Conservation (phyloP, 176 grass and related monocot species). For the Ensete glaucum region DNA sequence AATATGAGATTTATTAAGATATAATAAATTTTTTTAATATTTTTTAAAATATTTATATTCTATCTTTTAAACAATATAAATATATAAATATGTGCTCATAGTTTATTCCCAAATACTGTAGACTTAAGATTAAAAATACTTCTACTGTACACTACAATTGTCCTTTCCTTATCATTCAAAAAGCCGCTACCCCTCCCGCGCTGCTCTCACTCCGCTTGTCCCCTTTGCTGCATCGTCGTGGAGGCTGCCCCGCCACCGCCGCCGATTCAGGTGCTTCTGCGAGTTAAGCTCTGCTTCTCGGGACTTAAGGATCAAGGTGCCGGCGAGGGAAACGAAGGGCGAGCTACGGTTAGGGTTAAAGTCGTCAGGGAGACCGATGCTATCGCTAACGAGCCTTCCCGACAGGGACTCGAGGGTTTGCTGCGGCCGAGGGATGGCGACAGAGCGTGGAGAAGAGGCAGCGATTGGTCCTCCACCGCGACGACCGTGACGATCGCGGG, state of each 20-base stretch:
- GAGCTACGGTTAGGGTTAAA: neutral
- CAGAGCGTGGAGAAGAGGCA: neutral
- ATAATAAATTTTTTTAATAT: too few relatives aligned
- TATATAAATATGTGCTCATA: too few relatives aligned
- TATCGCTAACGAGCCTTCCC: conserved; percentile 24
- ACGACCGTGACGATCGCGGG: too few relatives aligned
- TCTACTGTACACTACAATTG: too few relatives aligned
- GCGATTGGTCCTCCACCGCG: conserved; percentile 3
- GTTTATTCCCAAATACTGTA: too few relatives aligned
- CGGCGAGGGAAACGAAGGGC: neutral
- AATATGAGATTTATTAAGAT: too few relatives aligned
- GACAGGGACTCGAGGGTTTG: conserved; percentile 19
- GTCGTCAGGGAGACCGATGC: conserved; percentile 7
- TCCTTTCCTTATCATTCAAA: too few relatives aligned
- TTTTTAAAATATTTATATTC: too few relatives aligned
- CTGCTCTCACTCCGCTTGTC: conserved; percentile 48
- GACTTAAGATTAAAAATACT: too few relatives aligned
- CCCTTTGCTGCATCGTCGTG: conserved; percentile 50
- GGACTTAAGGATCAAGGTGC: conserved; percentile 12
- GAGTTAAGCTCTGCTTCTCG: neutral
- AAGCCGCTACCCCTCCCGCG: conserved; percentile 19
- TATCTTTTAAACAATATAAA: too few relatives aligned
- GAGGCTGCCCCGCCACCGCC: neutral
- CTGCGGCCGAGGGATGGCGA: neutral
- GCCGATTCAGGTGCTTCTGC: too few relatives aligned